A percentile compares a stretch with the other conserved stretches of the same genome.
phyloP scores from a whole-genome alignment of 2,329 filamentous ascomycete species.

The Exophiala viscosa region DNA sequence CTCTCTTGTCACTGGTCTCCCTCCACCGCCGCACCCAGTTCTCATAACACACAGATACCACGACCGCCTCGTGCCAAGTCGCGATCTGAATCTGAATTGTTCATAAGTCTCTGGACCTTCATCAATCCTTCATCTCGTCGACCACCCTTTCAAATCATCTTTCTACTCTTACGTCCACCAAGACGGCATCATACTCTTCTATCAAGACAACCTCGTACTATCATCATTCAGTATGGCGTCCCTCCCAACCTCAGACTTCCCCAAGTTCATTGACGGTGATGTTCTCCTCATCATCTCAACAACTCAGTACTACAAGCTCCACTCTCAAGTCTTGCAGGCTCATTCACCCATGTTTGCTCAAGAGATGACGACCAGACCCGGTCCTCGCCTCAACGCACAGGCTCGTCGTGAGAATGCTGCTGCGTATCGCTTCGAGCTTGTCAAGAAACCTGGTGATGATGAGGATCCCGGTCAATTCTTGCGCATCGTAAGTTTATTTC shows the following conservation, averaged over 20 bases:
- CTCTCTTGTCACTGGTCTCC: too few species aligned
- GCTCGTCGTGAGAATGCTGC: constrained; percentile 29
- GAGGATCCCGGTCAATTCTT: constrained; percentile 19
- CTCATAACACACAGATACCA: too few species aligned
- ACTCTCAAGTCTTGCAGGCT: constrained; percentile 32
- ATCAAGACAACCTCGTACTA: neutral
- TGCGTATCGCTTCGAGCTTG: constrained; percentile 28
- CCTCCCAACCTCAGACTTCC: constrained; percentile 30
- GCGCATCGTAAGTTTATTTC: constrained; percentile 16
- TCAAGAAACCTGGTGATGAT: neutral
- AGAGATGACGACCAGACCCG: constrained; percentile 26
- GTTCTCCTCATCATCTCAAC: constrained; percentile 37
- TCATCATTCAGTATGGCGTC: constrained; percentile 20
- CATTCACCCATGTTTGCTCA: constrained; percentile 28
- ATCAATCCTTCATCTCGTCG: too few species aligned
- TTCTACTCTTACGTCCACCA: neutral
- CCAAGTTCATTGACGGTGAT: constrained; percentile 39
- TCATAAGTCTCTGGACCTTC: too few species aligned
- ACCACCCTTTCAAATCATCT: neutral
- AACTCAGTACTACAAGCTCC: constrained; percentile 37
- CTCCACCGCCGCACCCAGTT: too few species aligned
- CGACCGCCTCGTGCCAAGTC: too few species aligned
- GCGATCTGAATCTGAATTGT: too few species aligned
- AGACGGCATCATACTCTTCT: too few species aligned
- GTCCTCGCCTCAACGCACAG: constrained; percentile 30